These are phyloP conservation scores for Oenanthe javanica DNA, from an alignment of 140 eudicot genomes.

Conservation along the genomic window DNA sequence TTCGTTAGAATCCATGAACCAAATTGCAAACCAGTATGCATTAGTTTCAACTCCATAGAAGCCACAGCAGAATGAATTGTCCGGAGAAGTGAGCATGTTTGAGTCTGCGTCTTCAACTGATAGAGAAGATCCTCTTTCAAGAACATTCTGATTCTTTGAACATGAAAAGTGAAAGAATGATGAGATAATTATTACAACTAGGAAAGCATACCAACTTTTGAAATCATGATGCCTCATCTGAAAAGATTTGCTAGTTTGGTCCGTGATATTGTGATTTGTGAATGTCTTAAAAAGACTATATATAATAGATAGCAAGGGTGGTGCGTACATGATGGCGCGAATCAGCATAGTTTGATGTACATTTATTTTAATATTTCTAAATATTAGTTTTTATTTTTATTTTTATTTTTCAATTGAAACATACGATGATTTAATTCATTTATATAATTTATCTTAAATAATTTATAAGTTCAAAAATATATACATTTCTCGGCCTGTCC, in stretches of 20 bases:
- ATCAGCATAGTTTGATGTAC: no score
- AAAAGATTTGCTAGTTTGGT: not conserved
- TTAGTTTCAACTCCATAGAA: slow-evolving; percentile 28
- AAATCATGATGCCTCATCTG: not conserved
- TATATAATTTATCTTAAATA: no score
- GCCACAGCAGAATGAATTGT: slow-evolving; percentile 38
- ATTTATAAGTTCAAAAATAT: no score
- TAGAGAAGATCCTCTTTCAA: slow-evolving; percentile 24
- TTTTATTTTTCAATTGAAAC: no score
- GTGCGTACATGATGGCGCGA: no score
- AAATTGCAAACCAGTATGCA: slow-evolving; percentile 38
- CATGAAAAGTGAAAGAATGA: not conserved
- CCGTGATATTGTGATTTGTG: not conserved
- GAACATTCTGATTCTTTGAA: slow-evolving; percentile 10
- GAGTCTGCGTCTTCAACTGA: slow-evolving; percentile 20
- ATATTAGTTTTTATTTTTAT: no score
- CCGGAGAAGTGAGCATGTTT: slow-evolving; percentile 30
- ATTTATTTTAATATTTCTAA: no score
- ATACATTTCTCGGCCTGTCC: no score
- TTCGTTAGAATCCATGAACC: slow-evolving; percentile 37
- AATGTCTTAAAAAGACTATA: not conserved
- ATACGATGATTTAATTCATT: no score
- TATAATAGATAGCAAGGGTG: no score
- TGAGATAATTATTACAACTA: not conserved
- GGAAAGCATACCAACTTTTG: not conserved